These are phyloP conservation scores for Artemisia argyi DNA, from an alignment of 129 eudicot genomes.

Conservation along the genomic window DNA sequence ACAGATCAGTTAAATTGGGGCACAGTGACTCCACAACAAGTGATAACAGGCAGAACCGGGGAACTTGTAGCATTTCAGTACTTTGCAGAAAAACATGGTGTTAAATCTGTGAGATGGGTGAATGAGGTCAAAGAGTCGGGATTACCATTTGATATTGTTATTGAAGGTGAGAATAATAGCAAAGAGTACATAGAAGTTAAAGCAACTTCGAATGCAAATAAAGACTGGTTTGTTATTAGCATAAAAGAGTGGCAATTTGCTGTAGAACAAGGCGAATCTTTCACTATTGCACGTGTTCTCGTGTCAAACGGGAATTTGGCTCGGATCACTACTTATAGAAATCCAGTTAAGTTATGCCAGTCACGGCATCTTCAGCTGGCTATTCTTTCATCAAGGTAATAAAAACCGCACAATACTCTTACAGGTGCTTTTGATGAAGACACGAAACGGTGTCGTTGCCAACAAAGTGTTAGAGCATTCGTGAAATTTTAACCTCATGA, in stretches of 20 bases:
- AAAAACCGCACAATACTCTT: too few species aligned
- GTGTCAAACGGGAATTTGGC: conserved; percentile 43
- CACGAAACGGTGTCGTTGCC: neutral
- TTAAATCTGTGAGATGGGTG: conserved; percentile 53
- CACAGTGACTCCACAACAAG: conserved; percentile 26
- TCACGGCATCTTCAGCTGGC: conserved; percentile 40
- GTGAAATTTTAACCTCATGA: conserved; percentile 7
- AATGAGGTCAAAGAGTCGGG: conserved; percentile 65
- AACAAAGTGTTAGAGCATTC: neutral
- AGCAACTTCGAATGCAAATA: conserved; percentile 49
- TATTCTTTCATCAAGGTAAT: too few species aligned
- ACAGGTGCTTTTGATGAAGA: too few species aligned
- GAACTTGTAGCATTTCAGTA: conserved; percentile 60
- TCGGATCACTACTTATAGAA: conserved; percentile 46
- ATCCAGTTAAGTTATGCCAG: conserved; percentile 57
- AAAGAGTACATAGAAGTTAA: conserved; percentile 74
- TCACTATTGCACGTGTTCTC: conserved; percentile 62
- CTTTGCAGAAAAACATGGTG: conserved; percentile 33
- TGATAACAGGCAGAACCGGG: conserved; percentile 58
- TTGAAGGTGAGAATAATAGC: conserved; percentile 36
- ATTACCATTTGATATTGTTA: conserved; percentile 61
- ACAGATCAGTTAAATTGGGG: neutral
- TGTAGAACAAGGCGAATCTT: conserved; percentile 64
- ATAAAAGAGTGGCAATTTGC: conserved; percentile 75
- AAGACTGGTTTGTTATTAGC: conserved; percentile 60